These are phyloP conservation scores for Aspergillus cejpii DNA, from an alignment of 2,329 filamentous ascomycete species.

Conservation along the genomic window DNA sequence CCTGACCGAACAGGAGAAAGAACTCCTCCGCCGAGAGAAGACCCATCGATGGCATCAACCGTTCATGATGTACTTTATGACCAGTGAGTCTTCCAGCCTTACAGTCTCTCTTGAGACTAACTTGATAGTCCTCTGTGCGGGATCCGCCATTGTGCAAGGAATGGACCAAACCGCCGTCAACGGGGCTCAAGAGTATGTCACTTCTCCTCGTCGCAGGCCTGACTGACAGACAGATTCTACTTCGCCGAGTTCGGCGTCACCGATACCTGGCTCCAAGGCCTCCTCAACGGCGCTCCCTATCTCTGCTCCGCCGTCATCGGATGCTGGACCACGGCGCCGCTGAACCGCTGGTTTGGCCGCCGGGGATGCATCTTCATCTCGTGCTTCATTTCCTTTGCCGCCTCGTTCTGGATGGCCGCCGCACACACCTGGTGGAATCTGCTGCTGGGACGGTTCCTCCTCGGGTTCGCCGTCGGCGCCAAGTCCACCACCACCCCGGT, in stretches of 20 bases:
- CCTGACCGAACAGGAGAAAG: slow-evolving; percentile 7
- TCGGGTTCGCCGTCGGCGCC: slow-evolving; percentile 40
- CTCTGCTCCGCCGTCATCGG: slow-evolving; percentile 42
- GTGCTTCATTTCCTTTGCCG: slow-evolving; percentile 38
- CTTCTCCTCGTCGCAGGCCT: background rate
- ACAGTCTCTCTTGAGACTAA: no score
- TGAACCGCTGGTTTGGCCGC: slow-evolving; percentile 42
- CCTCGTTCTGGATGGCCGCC: slow-evolving; percentile 41
- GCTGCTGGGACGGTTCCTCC: slow-evolving; percentile 39
- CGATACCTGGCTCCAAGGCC: slow-evolving; percentile 23
- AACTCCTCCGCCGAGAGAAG: slow-evolving; percentile 7
- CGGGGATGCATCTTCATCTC: slow-evolving; percentile 43
- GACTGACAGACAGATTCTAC: slow-evolving; percentile 16
- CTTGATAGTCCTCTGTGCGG: slow-evolving; percentile 10
- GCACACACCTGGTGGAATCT: slow-evolving; percentile 41
- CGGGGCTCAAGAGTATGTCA: slow-evolving; percentile 32
- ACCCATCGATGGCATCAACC: slow-evolving; percentile 11
- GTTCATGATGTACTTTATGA: slow-evolving; percentile 15
- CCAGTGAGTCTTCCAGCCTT: background rate
- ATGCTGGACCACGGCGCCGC: slow-evolving; percentile 45
- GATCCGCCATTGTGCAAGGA: slow-evolving; percentile 48
- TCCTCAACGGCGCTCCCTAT: slow-evolving; percentile 43
- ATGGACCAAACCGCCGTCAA: slow-evolving; percentile 49
- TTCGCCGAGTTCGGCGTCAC: slow-evolving; percentile 17
- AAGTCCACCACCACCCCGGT: slow-evolving; percentile 44